Conservation (phyloP, 2,329 filamentous ascomycete species). For the Thelonectria discophora region DNA sequence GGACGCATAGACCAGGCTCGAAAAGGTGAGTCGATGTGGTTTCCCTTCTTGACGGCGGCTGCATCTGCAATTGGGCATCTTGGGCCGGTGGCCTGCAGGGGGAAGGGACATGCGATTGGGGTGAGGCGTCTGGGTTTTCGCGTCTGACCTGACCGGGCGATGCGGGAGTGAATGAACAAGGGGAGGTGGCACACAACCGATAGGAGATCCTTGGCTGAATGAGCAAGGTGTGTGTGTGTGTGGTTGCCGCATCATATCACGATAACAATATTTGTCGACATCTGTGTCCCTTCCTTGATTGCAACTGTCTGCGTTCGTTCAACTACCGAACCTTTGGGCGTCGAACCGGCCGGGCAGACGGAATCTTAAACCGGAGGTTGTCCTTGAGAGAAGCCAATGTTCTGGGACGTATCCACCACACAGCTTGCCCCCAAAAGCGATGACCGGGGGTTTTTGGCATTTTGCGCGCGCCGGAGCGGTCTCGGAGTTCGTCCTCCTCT, state of each 20-base stretch:
- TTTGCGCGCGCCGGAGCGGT: not conserved
- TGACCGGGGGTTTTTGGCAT: not conserved
- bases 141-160: too few relatives aligned
- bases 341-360: not conserved
- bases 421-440: not conserved
- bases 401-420: not conserved
- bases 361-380: too few relatives aligned
- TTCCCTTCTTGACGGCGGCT: not conserved
- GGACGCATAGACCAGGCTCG: not conserved
- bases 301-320: too few relatives aligned
- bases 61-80: constrained; percentile 23
- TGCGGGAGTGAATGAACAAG: not conserved
- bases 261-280: too few relatives aligned
- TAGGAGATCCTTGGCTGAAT: too few relatives aligned
- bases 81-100: constrained; percentile 25
- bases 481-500: constrained; percentile 13
- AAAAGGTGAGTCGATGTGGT: not conserved
- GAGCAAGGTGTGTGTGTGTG: too few relatives aligned
- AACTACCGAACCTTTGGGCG: constrained; percentile 15
- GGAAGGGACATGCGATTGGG: not conserved
- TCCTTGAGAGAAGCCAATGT: too few relatives aligned
- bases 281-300: too few relatives aligned
- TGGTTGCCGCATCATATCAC: too few relatives aligned
- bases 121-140: too few relatives aligned
- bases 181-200: not conserved